phyloP scores from a whole-genome alignment of 2,329 filamentous ascomycete species.

The Aspergillus viridinutans region DNA sequence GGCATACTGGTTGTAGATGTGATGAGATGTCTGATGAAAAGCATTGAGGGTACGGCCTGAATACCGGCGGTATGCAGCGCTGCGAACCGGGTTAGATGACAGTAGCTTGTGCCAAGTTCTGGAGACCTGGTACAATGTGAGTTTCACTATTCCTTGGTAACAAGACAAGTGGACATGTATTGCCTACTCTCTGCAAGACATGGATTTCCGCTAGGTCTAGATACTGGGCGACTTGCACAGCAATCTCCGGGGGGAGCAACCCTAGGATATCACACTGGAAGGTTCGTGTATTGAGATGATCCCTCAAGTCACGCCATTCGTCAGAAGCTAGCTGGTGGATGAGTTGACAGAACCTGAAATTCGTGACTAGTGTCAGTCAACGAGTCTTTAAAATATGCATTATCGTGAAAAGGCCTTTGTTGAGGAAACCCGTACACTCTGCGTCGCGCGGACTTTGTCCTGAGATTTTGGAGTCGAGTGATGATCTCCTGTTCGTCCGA shows the following conservation, averaged over 20 bases:
- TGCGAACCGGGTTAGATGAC: constrained; percentile 21
- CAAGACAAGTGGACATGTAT: background rate
- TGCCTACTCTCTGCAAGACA: constrained; percentile 25
- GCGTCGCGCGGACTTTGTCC: constrained; percentile 1
- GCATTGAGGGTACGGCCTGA: constrained; percentile 1
- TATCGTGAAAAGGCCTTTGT: background rate
- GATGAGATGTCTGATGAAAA: background rate
- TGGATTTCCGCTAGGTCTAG: constrained; percentile 27
- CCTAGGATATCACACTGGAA: constrained; percentile 33
- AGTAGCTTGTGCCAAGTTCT: constrained; percentile 29
- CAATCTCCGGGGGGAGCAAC: constrained; percentile 31
- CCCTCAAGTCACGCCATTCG: constrained; percentile 31
- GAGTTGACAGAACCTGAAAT: constrained; percentile 24
- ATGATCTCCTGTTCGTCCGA: constrained; percentile 1
- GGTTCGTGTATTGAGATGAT: constrained; percentile 13
- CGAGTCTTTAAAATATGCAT: background rate
- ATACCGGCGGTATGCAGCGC: constrained; percentile 14
- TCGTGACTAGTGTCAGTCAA: background rate
- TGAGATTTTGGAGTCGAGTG: constrained; percentile 1
- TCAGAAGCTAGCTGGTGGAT: constrained; percentile 21
- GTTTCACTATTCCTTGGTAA: background rate
- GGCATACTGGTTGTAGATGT: constrained; percentile 14
- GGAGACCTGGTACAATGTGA: constrained; percentile 26
- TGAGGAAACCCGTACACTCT: constrained; percentile 2
- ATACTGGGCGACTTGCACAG: constrained; percentile 21